Evolutionary conservation across 179 eudicot species (phyloP), one percentile per base, ranked within the genome.

Genomic region (Camellia oleifera): DNA sequence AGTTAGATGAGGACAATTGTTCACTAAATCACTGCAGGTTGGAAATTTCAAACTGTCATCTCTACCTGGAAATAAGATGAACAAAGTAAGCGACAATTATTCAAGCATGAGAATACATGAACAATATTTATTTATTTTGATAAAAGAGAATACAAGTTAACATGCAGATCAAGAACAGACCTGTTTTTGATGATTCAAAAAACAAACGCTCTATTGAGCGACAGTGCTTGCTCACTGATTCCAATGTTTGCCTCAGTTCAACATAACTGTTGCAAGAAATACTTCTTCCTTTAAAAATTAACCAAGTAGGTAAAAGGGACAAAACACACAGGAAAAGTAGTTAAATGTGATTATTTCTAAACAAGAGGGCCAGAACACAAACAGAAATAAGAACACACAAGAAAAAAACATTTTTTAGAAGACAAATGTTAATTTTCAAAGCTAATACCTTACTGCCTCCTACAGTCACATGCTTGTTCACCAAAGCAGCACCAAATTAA

Each of bases 21-120:
- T 84, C 74, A 89, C 89, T 71, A 91, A 81, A 78, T 89, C 88
- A 82, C 17, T 75, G 83, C 92, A 91, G 60, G 89, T 87, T 56
- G 84, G 77, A 64, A 69, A 48, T 80, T 87, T 86, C 81, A 90
- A 89, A 82, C 89, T 85, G 81, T 89, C 94, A 81, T 87, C 89
- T 83, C 91, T 91, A 63, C 92, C 94, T 89, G 86, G 56, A 83
- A 67, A 84, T 40, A 71, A 65, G 42, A 75, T 50, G 60, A 32
- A 71, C 3, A 71, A 71, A 50, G 74, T 77, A 68, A 83, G 84
- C 77, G 15, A 5, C 4, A 11, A 2, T 7, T 67, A 45, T 56
- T 18, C 18, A 45, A 26, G 48, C n/a, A 57, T 67, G 75, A 68
- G 66, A 61, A 46, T 7, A 42, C 8, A 52, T 26, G 12, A 63